Evolutionary conservation across 441 rosid species (phyloP), one percentile per base, ranked within the genome.

Genomic region (Raphanus hybrid): DNA sequence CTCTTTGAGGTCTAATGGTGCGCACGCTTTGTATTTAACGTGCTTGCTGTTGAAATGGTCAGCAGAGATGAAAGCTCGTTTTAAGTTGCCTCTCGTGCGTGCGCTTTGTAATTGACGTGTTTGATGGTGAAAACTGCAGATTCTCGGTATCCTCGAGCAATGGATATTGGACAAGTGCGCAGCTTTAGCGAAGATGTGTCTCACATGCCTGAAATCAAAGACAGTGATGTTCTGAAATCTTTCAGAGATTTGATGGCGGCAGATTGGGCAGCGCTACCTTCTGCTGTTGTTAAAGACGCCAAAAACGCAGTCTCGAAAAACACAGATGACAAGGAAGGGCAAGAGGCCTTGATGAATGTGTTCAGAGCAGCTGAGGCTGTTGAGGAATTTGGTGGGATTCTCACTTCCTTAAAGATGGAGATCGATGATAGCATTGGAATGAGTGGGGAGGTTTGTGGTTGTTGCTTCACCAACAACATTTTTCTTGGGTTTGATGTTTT

Each of bases 181-280:
- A 79, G 50, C 67, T 91, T 86, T 69, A 87, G 91, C 50, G 88
- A 86, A 81, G 93, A 87, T 83, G 83, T 85, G 26, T 65, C 87
- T 69, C 90, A 88, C 83, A 75, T 84, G 87, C 98, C 98, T 60
- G 83, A 57, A 62, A 87, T 93, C 41, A 63, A 84, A 71, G 96
- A 93, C 69, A 57, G 82, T n/a, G 84, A 86, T n/a, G 81, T 91
- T 80, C 70, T 76, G 45, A 78, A 81, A 71, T 90, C 78, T 55
- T 91, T 93, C 83, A 91, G 90, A 85, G 96, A 95, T 41, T 83
- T 93, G 86, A 87, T 95, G 95, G 99, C 98, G 41, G 84, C 79
- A 10, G 85, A 75, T 60, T 95, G 98, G 99, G 89, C 91, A 48
- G 90, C 87, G 83, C 80, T 93, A 54, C 91, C 92, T 20, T 55